phyloP scores from a whole-genome alignment of 2,329 filamentous ascomycete species.

The Ophiostoma populinum region DNA sequence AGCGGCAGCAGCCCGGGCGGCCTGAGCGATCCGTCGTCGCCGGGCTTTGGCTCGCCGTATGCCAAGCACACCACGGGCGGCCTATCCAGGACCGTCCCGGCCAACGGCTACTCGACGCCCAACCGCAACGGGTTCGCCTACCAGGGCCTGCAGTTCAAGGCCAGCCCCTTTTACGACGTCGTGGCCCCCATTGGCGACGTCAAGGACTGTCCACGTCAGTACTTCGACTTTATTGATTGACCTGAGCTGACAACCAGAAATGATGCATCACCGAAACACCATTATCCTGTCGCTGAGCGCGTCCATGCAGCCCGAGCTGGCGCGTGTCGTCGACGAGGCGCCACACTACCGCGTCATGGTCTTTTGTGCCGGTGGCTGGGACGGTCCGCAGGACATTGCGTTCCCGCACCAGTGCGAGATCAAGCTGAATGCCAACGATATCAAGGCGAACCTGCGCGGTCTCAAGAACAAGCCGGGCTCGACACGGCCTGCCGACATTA shows the following conservation, averaged over 20 bases:
- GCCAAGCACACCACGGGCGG: background rate
- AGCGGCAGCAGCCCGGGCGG: background rate
- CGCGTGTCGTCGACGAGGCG: constrained; percentile 38
- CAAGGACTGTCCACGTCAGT: constrained; percentile 51
- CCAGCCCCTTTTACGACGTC: constrained; percentile 74
- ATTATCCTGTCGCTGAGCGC: constrained; percentile 27
- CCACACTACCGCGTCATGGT: constrained; percentile 56
- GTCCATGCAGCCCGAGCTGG: constrained; percentile 33
- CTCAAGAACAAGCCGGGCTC: constrained; percentile 93
- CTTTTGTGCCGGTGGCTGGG: constrained; percentile 56
- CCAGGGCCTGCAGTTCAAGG: constrained; percentile 31
- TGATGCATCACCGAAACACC: constrained; percentile 35
- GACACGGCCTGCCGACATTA: constrained; percentile 85
- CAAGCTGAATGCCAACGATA: constrained; percentile 71
- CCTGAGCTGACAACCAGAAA: constrained; percentile 13
- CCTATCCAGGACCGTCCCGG: background rate
- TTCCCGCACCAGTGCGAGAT: constrained; percentile 91
- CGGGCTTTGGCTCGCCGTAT: constrained; percentile 5
- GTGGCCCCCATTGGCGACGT: constrained; percentile 45
- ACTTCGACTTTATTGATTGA: background rate
- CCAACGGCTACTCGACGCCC: background rate
- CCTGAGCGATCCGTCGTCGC: constrained; percentile 5
- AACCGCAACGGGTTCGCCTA: background rate
- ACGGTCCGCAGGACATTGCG: constrained; percentile 54
- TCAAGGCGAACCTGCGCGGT: constrained; percentile 85